Conservation (phyloP, 257 asterid genomes). For the Euphrasia confusa region DNA sequence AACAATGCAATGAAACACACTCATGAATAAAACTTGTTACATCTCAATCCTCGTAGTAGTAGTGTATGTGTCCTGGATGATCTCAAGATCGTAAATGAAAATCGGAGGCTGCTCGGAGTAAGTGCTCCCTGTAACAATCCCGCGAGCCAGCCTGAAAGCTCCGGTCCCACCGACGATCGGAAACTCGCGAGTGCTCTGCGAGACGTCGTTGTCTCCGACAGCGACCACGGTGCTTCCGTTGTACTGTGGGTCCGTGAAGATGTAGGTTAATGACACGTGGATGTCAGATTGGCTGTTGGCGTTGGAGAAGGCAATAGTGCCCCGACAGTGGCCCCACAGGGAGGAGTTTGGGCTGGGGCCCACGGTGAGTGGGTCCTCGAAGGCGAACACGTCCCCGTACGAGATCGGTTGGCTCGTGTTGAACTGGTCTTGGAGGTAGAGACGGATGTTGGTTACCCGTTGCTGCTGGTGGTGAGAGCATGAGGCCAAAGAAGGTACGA, state of each 20-base stretch:
- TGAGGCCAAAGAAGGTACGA: not conserved
- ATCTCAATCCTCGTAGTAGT: not conserved
- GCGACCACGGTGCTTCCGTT: not conserved
- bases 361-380: not conserved
- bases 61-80: not conserved
- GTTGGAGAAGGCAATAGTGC: not conserved
- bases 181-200: not conserved
- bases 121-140: not conserved
- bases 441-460: not conserved
- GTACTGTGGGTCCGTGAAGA: not conserved
- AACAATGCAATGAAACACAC: too few species aligned
- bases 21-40: too few species aligned
- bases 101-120: not conserved
- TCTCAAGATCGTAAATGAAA: not conserved
- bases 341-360: not conserved
- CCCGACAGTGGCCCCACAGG: not conserved
- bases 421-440: not conserved
- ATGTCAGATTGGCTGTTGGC: not conserved
- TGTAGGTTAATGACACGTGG: not conserved
- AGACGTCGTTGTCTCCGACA: not conserved
- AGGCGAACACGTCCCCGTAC: not conserved
- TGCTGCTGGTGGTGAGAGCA: not conserved
- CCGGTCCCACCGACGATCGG: not conserved
- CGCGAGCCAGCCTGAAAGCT: not conserved
- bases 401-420: not conserved